Base-by-base conservation (phyloP, 139 green algal genomes). In the Ulvella scutata region DNA sequence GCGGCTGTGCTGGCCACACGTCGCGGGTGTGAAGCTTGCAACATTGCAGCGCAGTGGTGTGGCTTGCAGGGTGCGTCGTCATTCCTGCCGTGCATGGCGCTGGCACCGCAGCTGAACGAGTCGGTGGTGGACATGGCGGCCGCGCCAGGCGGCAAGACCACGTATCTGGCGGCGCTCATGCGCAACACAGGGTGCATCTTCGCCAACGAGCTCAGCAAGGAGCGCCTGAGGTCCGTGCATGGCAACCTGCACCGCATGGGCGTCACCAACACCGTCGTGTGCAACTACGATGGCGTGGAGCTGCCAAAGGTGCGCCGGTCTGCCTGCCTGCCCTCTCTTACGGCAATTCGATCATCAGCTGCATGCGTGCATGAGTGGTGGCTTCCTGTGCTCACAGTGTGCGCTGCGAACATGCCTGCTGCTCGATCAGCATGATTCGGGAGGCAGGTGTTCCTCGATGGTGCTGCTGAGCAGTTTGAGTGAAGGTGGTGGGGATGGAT, bases 61-160 rank as follows among this genome's bases (percentile, higher is more conserved):
- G 35, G 33, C 39, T 10, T 76, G 37, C 78, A 92, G 84, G 90
- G 92, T 6, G 92, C 92, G 2, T 92, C 91, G 38, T 98, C 93
- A 51, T 98, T 99, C 85, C 89, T 99, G 77, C 95, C 95, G 0
- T 91, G 92, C 75, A 98, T 99, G 90, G 94, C 95, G 21, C 89
- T 99, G 10, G 92, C 92, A 1, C 95, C 95, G 1, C 93, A 96
- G 80, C 73, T 86, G 44, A 85, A 85, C 3, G 92, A 97, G 84
- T 84, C 85, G 3, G 80, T 99, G 9, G 87, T 99, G 10, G 95
- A 99, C 84, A 90, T 99, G 82, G 95, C 95, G 21, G 94, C 95
- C 1, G 93, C 95, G 0, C 95, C 95, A n/a, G 95, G 95, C 38
- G 95, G 95, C 76, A 99, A 99, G 86, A 98, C 95, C 9, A 97